Conservation (phyloP, 2,329 filamentous ascomycete species). For the Stagonosporopsis rhizophila region DNA sequence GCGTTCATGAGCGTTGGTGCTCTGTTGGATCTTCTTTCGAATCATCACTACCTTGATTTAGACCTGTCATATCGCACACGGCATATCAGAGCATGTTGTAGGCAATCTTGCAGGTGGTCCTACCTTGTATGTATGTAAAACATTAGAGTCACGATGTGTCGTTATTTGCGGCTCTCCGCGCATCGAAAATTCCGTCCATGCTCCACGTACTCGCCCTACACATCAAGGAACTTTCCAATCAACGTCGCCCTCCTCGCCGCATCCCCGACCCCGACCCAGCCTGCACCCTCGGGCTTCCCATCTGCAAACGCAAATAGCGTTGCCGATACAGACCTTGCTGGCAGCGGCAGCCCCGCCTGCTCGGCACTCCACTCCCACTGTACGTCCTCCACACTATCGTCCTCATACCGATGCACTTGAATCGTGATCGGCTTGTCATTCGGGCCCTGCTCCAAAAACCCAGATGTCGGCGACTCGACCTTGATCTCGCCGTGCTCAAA, state of each 20-base stretch:
- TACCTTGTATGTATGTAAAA: slow-evolving; percentile 4
- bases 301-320: slow-evolving; percentile 35
- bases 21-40: slow-evolving; percentile 2
- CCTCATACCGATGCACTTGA: slow-evolving; percentile 60
- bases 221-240: slow-evolving; percentile 22
- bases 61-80: slow-evolving; percentile 2
- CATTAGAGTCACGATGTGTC: not conserved
- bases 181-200: not conserved
- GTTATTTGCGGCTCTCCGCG: not conserved
- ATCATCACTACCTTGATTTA: slow-evolving; percentile 3
- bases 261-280: slow-evolving; percentile 39
- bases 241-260: slow-evolving; percentile 28
- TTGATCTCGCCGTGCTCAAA: slow-evolving; percentile 27
- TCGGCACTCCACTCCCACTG: slow-evolving; percentile 53
- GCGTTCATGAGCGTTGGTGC: slow-evolving; percentile 4
- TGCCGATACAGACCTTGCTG: slow-evolving; percentile 27
- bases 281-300: slow-evolving; percentile 24
- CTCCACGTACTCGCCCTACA: not conserved
- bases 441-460: slow-evolving; percentile 24
- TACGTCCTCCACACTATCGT: slow-evolving; percentile 55
- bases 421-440: slow-evolving; percentile 51
- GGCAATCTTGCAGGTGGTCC: not conserved
- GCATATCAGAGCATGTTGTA: slow-evolving; percentile 7
- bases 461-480: slow-evolving; percentile 18
- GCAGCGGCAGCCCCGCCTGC: slow-evolving; percentile 35